Conservation (phyloP, 371 early-diverging fungal genomes). For the Haplosporangium sp. region DNA sequence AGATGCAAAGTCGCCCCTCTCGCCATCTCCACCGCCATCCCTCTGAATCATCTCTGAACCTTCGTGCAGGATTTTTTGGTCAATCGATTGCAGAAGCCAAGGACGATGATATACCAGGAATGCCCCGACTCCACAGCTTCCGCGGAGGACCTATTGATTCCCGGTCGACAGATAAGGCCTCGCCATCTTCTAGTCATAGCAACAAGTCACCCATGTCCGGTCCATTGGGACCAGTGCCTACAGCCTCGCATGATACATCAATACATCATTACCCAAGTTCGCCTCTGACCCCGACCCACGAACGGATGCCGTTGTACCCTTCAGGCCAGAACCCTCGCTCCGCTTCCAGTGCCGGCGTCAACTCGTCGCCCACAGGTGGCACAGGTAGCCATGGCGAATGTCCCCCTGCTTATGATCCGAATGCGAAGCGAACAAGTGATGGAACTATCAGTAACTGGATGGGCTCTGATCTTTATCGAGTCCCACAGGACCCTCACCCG, state of each 20-base stretch:
- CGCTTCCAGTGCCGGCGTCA: conserved; percentile 9
- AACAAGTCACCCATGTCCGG: conserved; percentile 22
- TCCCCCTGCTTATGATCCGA: conserved; percentile 16
- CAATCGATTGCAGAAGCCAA: conserved; percentile 1
- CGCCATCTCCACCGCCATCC: conserved; percentile 45
- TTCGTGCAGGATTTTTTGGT: conserved; percentile 22
- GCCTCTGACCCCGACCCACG: conserved; percentile 38
- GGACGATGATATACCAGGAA: conserved; percentile 11
- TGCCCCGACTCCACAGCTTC: conserved; percentile 7
- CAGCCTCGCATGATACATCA: conserved; percentile 9
- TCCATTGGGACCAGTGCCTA: conserved; percentile 2
- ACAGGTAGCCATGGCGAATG: too few species aligned
- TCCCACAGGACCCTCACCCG: conserved; percentile 11
- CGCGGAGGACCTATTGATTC: conserved; percentile 18
- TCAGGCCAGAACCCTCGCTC: conserved; percentile 13
- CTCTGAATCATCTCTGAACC: conserved; percentile 41
- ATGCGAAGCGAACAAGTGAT: conserved; percentile 42
- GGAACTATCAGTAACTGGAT: conserved; percentile 11
- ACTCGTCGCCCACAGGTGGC: conserved; percentile 11
- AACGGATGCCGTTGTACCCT: conserved; percentile 26
- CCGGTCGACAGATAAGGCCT: conserved; percentile 18
- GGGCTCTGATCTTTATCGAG: conserved; percentile 25
- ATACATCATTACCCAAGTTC: conserved; percentile 29
- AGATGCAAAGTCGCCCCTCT: conserved; percentile 23
- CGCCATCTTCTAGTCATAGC: conserved; percentile 8